phyloP scores from a whole-genome alignment of 2,329 filamentous ascomycete species.

The Fusarium sp. region DNA sequence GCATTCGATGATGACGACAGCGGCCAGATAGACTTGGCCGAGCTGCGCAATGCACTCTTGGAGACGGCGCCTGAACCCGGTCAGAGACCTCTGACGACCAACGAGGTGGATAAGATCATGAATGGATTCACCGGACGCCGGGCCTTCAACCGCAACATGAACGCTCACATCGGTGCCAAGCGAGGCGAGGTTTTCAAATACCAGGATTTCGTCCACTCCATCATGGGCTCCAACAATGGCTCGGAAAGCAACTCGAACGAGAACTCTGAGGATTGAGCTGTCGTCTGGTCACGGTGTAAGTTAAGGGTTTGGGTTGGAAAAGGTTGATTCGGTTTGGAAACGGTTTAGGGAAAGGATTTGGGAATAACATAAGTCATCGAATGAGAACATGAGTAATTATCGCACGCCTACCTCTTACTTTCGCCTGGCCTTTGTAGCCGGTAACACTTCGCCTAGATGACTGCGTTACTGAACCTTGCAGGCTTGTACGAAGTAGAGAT shows the following conservation, averaged over 20 bases:
- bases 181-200: constrained; percentile 94
- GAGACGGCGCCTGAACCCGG: constrained; percentile 84
- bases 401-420: neutral
- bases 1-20: constrained; percentile 97
- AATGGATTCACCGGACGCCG: constrained; percentile 86
- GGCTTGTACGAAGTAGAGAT: neutral
- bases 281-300: neutral
- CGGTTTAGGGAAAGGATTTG: constrained; percentile 20
- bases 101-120: constrained; percentile 89
- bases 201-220: constrained; percentile 85
- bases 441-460: neutral
- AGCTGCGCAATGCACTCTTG: constrained; percentile 85
- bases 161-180: constrained; percentile 65
- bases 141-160: constrained; percentile 78
- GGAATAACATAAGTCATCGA: constrained; percentile 22
- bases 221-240: constrained; percentile 66
- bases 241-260: constrained; percentile 51
- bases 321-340: constrained; percentile 19
- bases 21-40: constrained; percentile 87
- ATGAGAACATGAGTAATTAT: constrained; percentile 34
- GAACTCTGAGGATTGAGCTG: constrained; percentile 39
- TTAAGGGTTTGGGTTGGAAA: constrained; percentile 23
- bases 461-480: neutral
- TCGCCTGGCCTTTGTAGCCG: neutral
- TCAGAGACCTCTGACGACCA: constrained; percentile 71